A percentile compares a stretch with the other conserved stretches of the same genome.
Conservation (phyloP, 164 flowering plant species). For the Macadamia integrifolia region DNA sequence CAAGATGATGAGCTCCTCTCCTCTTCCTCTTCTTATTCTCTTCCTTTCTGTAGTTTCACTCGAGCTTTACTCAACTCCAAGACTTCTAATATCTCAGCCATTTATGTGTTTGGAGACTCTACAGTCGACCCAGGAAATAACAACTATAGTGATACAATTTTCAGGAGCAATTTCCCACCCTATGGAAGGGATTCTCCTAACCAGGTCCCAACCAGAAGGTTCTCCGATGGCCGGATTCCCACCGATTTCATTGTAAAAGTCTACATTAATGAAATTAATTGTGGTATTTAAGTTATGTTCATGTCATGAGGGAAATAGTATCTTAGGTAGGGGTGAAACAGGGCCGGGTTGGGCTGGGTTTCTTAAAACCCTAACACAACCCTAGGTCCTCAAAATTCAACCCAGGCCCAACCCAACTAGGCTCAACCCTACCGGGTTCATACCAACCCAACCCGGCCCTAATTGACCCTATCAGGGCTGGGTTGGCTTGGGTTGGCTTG, state of each 20-base stretch:
- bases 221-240: constrained; percentile 44
- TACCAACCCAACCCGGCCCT: no score
- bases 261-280: neutral
- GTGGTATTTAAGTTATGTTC: neutral
- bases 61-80: neutral
- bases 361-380: no score
- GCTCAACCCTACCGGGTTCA: no score
- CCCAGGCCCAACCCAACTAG: no score
- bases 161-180: constrained; percentile 52
- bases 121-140: constrained; percentile 76
- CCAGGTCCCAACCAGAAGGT: constrained; percentile 58
- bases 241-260: constrained; percentile 52
- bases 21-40: neutral
- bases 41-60: neutral
- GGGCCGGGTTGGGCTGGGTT: no score
- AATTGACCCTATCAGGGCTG: no score
- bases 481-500: no score
- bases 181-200: constrained; percentile 48
- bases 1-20: no score
- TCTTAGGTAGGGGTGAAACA: no score
- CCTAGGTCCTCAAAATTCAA: no score
- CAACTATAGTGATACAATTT: constrained; percentile 30
- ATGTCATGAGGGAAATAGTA: no score
- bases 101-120: constrained; percentile 71
- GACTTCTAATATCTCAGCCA: constrained; percentile 21